These are phyloP conservation scores for Geotrichum cucujoidarum DNA, from an alignment of 1,139 yeast genomes.

Conservation along the genomic window DNA sequence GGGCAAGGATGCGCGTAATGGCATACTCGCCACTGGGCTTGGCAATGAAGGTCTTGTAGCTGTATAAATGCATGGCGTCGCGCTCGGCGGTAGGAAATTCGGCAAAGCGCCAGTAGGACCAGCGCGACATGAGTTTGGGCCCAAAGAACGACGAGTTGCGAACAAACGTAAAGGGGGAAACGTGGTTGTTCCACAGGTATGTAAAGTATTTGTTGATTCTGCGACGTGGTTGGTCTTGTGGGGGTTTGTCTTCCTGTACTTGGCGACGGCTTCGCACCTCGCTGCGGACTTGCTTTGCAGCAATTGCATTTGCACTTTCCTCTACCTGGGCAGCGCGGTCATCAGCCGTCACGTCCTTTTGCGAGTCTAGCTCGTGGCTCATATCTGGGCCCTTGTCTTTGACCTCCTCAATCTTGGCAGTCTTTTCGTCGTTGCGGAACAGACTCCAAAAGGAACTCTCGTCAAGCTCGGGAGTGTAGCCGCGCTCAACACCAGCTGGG, in stretches of 20 bases:
- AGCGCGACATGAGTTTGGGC: constrained; percentile 29
- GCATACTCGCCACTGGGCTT: constrained; percentile 65
- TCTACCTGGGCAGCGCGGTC: neutral
- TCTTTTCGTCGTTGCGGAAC: constrained; percentile 18
- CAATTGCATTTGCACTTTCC: neutral
- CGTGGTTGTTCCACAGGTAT: constrained; percentile 32
- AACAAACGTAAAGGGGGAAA: constrained; percentile 29
- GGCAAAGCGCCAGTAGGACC: constrained; percentile 31
- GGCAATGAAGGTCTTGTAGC: constrained; percentile 55
- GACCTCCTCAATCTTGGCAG: neutral
- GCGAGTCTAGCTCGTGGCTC: neutral
- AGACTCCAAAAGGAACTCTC: constrained; percentile 21
- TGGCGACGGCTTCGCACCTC: neutral
- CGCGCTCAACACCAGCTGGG: constrained; percentile 67
- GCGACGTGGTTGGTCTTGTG: neutral
- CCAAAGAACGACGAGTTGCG: constrained; percentile 29
- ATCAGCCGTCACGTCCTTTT: neutral
- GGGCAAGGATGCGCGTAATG: constrained; percentile 58
- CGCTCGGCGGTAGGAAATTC: constrained; percentile 23
- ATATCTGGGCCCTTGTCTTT: constrained; percentile 6
- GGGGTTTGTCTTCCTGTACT: neutral
- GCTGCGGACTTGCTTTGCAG: neutral
- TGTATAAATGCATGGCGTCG: constrained; percentile 46
- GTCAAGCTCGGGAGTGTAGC: constrained; percentile 28
- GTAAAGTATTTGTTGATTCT: constrained; percentile 3